Evolutionary conservation across 805 yeast genomes (phyloP).

Genomic region (Nakazawaea sp.): DNA sequence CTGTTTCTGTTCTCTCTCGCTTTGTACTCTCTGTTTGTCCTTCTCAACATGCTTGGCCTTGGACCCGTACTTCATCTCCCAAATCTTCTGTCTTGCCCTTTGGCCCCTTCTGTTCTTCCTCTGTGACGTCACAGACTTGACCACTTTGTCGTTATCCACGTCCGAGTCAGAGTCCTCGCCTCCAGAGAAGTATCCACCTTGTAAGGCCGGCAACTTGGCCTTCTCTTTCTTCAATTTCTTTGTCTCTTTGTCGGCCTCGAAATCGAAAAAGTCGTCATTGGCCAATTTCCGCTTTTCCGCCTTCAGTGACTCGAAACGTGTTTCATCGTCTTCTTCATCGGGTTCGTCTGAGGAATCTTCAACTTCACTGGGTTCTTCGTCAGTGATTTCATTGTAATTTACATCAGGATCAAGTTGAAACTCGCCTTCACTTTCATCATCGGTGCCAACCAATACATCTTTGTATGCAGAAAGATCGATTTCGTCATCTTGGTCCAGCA

Average conservation of each 20-base stretch:
- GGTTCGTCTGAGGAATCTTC: conserved; percentile 18
- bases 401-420: conserved; percentile 25
- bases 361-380: conserved; percentile 47
- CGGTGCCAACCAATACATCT: conserved; percentile 33
- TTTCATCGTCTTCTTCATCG: conserved; percentile 9
- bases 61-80: conserved; percentile 87
- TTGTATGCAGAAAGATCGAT: conserved; percentile 26
- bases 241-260: conserved; percentile 15
- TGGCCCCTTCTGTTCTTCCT: conserved; percentile 94
- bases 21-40: conserved; percentile 46
- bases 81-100: conserved; percentile 91
- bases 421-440: conserved; percentile 31
- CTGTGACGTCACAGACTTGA: conserved; percentile 42
- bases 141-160: conserved; percentile 38
- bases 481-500: conserved; percentile 13
- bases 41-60: conserved; percentile 78
- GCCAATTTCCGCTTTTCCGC: conserved; percentile 12
- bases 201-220: conserved; percentile 57
- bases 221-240: conserved; percentile 22
- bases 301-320: conserved; percentile 6
- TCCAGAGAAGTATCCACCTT: conserved; percentile 79
- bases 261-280: conserved; percentile 36
- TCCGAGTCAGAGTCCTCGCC: conserved; percentile 61
- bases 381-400: conserved; percentile 57
- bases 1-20: conserved; percentile 54